Evolutionary conservation across 2,329 filamentous ascomycete genomes (phyloP).

Genomic region (Exophiala sideris): DNA sequence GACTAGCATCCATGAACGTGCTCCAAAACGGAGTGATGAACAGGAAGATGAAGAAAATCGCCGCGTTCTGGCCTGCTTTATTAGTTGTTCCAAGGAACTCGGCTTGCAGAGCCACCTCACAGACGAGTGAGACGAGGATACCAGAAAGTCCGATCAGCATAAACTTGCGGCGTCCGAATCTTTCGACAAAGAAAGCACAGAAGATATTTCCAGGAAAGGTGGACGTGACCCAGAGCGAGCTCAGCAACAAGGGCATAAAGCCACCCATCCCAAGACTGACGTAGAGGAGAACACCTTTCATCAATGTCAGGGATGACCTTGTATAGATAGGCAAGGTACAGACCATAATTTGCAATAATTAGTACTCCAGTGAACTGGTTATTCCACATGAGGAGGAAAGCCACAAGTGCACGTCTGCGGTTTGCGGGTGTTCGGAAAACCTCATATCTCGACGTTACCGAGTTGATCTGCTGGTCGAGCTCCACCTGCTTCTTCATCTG

Average conservation of each 20-base stretch:
- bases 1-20: constrained; percentile 43
- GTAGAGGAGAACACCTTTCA: constrained; percentile 42
- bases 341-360: constrained; percentile 37
- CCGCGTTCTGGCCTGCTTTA: constrained; percentile 35
- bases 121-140: constrained; percentile 40
- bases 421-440: constrained; percentile 43
- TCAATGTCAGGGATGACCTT: not conserved
- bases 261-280: constrained; percentile 36
- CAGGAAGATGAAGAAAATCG: constrained; percentile 42
- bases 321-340: not conserved
- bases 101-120: constrained; percentile 38
- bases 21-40: constrained; percentile 24
- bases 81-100: constrained; percentile 36
- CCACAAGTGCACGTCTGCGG: constrained; percentile 39
- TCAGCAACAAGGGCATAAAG: constrained; percentile 43
- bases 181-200: constrained; percentile 41
- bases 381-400: constrained; percentile 40
- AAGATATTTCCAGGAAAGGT: constrained; percentile 41
- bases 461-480: constrained; percentile 36
- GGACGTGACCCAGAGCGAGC: constrained; percentile 44
- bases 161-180: constrained; percentile 40
- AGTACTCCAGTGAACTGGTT: constrained; percentile 37
- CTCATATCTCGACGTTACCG: constrained; percentile 36
- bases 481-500: constrained; percentile 46
- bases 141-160: constrained; percentile 43